These are phyloP conservation scores for Aspergillus phoenicis DNA, from an alignment of 2,329 filamentous ascomycete species.

Conservation along the genomic window DNA sequence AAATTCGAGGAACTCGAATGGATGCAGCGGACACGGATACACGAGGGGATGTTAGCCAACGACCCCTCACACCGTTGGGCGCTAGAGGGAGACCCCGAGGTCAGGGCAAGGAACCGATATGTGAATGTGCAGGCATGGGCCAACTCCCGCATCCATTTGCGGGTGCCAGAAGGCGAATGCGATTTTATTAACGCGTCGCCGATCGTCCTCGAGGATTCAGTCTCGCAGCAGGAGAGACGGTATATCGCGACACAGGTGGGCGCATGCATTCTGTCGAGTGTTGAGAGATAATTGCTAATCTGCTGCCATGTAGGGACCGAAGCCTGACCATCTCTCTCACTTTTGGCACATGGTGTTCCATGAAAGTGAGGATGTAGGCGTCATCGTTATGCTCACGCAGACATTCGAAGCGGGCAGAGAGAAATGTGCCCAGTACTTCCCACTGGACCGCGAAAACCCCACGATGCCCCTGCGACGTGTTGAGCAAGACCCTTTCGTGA, in stretches of 20 bases:
- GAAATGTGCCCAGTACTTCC: constrained; percentile 91
- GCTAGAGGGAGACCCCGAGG: constrained; percentile 59
- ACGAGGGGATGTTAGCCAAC: constrained; percentile 48
- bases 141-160: constrained; percentile 78
- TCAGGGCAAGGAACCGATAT: constrained; percentile 76
- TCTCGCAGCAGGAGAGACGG: constrained; percentile 51
- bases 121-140: constrained; percentile 87
- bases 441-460: constrained; percentile 57
- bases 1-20: constrained; percentile 66
- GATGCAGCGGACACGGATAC: constrained; percentile 59
- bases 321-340: constrained; percentile 71
- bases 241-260: constrained; percentile 86
- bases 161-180: constrained; percentile 70
- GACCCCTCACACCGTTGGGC: constrained; percentile 59
- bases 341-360: constrained; percentile 97
- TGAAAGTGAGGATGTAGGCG: constrained; percentile 71
- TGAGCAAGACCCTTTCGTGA: constrained; percentile 43
- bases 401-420: constrained; percentile 75
- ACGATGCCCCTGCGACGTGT: constrained; percentile 47
- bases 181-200: constrained; percentile 85
- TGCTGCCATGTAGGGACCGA: constrained; percentile 65
- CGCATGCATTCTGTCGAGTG: constrained; percentile 1
- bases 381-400: constrained; percentile 93
- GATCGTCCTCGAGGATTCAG: constrained; percentile 59
- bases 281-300: not conserved